Evolutionary conservation across 768 basidiomycete species (phyloP), one percentile per base, ranked within the genome.

Genomic region (Suillus tomentosus): DNA sequence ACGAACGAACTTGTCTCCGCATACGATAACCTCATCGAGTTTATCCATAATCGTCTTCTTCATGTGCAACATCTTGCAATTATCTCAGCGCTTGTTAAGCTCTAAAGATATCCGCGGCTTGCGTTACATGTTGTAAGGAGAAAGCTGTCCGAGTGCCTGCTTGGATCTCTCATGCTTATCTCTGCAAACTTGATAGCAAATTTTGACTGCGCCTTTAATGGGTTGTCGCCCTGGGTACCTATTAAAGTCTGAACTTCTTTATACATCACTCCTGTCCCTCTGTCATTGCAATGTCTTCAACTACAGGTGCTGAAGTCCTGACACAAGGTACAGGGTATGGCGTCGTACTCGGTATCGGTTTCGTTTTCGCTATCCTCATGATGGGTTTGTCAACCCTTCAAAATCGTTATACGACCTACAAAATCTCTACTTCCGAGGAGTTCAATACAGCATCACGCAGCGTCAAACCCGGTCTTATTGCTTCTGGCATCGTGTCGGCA

Each of bases 331-430:
- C 62, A 15, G 73, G 73, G 10, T 74, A 74, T 66, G 73, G 71
- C 24, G 70, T 74, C 37, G 72, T 73, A n/a, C 64, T 74, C 42
- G 74, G 74, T 13, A 67, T 75, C 43, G 74, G 74, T 4, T 67
- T 73, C 45, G 63, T 73, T 45, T 74, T 75, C 60, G 71, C 72
- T 9, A 54, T 70, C 37, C 60, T 74, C 55, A 74, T 75, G 74
- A 68, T 67, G 56, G 72, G 71, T 59, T 65, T 72, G n/a, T 70
- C 73, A 5, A 65, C 64, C 45, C 61, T 72, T 24, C 72, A 73
- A 62, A 70, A 70, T 37, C 67, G 70, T 34, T 75, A 75, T 58
- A 74, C 74, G 15, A 50, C 64, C 27, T 74, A 67, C 67, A 71
- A 70, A 60, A 66, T 68, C 6, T 64, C 68, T 15, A 69, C 71